These are phyloP conservation scores for Fusarium tupiense DNA, from an alignment of 2,329 filamentous ascomycete species.

Conservation along the genomic window DNA sequence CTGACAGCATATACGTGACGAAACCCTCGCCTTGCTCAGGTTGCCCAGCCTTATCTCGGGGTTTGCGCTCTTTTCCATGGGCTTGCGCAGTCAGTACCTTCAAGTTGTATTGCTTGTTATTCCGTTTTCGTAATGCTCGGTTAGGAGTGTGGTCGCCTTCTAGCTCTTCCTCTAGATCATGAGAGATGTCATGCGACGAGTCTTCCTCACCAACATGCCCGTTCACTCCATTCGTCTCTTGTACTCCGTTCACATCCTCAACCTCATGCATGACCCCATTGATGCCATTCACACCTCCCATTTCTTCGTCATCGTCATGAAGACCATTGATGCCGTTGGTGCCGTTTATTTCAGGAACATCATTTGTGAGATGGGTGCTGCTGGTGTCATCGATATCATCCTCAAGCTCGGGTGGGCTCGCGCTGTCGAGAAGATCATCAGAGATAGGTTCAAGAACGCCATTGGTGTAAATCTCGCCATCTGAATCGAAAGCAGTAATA, in stretches of 20 bases:
- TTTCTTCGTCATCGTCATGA: conserved; percentile 10
- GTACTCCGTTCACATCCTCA: not conserved
- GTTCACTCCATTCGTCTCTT: conserved; percentile 19
- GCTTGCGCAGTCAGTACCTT: conserved; percentile 68
- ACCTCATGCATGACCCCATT: conserved; percentile 20
- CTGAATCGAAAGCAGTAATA: conserved; percentile 54
- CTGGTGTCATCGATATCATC: conserved; percentile 18
- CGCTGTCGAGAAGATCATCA: conserved; percentile 29
- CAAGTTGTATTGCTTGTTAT: conserved; percentile 66
- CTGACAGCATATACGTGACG: conserved; percentile 58
- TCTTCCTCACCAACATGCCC: conserved; percentile 44
- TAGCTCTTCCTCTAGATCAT: conserved; percentile 56
- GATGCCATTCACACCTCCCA: conserved; percentile 4
- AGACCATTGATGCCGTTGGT: conserved; percentile 10
- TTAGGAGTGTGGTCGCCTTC: conserved; percentile 62
- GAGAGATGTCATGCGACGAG: conserved; percentile 45
- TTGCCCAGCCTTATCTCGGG: conserved; percentile 43
- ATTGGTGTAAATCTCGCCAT: conserved; percentile 40
- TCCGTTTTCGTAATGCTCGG: conserved; percentile 60
- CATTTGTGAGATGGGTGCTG: conserved; percentile 15
- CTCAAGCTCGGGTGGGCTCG: conserved; percentile 17
- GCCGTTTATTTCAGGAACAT: conserved; percentile 13
- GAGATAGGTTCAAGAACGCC: conserved; percentile 35
- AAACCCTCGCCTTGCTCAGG: conserved; percentile 50
- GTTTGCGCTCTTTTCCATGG: conserved; percentile 61